These are phyloP conservation scores for Penicillium flavigenum DNA, from an alignment of 495 filamentous ascomycete species.

Conservation along the genomic window DNA sequence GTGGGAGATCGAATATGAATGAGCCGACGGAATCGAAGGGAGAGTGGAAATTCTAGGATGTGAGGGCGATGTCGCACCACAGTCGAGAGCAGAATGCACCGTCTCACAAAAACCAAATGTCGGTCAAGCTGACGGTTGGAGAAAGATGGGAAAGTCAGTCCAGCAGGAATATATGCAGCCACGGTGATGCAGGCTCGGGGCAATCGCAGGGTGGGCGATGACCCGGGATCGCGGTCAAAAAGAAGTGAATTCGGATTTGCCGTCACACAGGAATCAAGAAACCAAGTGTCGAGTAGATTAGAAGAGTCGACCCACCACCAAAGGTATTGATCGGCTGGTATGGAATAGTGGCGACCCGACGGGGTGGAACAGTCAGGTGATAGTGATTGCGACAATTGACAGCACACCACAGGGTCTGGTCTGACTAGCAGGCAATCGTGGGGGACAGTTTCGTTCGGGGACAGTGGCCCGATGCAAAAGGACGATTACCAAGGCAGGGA, in stretches of 20 bases:
- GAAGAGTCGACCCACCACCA: slow-evolving; percentile 1
- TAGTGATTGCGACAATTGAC: slow-evolving; percentile 28
- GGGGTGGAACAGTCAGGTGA: slow-evolving; percentile 30
- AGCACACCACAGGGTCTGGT: slow-evolving; percentile 15
- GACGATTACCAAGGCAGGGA: slow-evolving; percentile 14
- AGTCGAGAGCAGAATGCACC: slow-evolving; percentile 38
- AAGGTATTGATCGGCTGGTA: slow-evolving; percentile 10
- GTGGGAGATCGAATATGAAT: slow-evolving; percentile 4
- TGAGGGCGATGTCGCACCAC: slow-evolving; percentile 38
- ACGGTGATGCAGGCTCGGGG: slow-evolving; percentile 17
- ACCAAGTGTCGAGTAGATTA: neutral
- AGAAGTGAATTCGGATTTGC: neutral
- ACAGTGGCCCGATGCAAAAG: slow-evolving; percentile 8
- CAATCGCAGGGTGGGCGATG: slow-evolving; percentile 16
- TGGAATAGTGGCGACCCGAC: slow-evolving; percentile 27
- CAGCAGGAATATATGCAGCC: slow-evolving; percentile 17
- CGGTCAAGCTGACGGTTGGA: slow-evolving; percentile 39
- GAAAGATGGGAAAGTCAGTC: slow-evolving; percentile 21
- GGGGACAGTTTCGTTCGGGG: slow-evolving; percentile 12
- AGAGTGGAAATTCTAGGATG: slow-evolving; percentile 17
- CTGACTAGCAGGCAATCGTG: slow-evolving; percentile 18
- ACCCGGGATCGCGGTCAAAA: neutral
- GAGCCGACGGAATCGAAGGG: slow-evolving; percentile 23
- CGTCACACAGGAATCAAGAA: slow-evolving; percentile 1
- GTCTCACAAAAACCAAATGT: slow-evolving; percentile 46